Percentiles rank a stretch among this genome's conserved stretches.
Conservation (phyloP, 2,329 filamentous ascomycete species). For the Colletotrichum spinosum region DNA sequence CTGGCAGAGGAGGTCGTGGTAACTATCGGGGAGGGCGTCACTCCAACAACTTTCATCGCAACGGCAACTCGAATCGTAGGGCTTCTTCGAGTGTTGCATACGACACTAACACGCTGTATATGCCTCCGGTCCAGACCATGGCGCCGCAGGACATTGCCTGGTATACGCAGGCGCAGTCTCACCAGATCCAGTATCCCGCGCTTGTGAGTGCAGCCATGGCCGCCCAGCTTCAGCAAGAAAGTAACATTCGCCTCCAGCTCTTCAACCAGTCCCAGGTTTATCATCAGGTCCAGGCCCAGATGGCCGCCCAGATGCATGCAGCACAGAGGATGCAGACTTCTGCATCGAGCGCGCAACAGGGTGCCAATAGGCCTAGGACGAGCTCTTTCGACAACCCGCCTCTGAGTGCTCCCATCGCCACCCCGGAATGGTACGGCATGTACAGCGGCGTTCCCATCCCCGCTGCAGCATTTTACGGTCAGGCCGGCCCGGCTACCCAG, state of each 20-base stretch:
- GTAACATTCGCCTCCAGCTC: conserved; percentile 35
- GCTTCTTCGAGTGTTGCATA: conserved; percentile 66
- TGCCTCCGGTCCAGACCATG: conserved; percentile 54
- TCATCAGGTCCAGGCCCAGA: conserved; percentile 37
- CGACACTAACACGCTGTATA: conserved; percentile 60
- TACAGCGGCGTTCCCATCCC: conserved; percentile 52
- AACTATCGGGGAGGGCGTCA: conserved; percentile 63
- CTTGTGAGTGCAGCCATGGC: conserved; percentile 37
- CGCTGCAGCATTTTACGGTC: conserved; percentile 57
- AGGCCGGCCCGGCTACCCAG: conserved; percentile 56
- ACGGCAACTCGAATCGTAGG: conserved; percentile 60
- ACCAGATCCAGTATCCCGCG: conserved; percentile 54
- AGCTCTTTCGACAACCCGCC: conserved; percentile 74
- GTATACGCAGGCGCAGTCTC: conserved; percentile 55
- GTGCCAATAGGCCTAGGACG: conserved; percentile 66
- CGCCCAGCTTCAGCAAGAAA: conserved; percentile 40
- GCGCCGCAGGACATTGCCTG: conserved; percentile 60
- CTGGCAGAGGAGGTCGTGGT: conserved; percentile 60
- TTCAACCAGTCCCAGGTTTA: conserved; percentile 39
- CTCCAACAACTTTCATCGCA: conserved; percentile 55
- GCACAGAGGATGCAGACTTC: conserved; percentile 35
- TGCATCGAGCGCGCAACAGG: conserved; percentile 39
- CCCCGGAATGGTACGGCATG: conserved; percentile 67
- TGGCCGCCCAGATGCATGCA: conserved; percentile 37
- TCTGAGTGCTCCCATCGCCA: conserved; percentile 64